Percentiles rank a stretch among this genome's conserved stretches.
These are phyloP conservation scores for Teratosphaeria viscida DNA, from an alignment of 2,329 filamentous ascomycete genomes.

Conservation along the genomic window DNA sequence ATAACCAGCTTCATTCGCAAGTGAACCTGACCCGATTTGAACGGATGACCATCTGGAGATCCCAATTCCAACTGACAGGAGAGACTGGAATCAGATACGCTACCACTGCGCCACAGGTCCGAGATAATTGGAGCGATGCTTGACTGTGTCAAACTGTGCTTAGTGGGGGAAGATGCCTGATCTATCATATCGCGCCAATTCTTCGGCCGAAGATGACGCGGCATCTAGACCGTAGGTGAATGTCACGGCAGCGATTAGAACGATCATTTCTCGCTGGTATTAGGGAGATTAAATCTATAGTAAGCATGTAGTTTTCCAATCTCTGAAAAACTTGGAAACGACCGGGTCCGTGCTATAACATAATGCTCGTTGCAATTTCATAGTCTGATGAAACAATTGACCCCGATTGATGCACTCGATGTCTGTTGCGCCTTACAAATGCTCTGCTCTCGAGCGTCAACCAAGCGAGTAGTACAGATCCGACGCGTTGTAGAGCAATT, in stretches of 20 bases:
- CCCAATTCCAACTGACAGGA: background rate
- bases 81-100: conserved; percentile 11
- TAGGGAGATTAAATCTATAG: no score
- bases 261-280: no score
- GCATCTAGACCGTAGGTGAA: no score
- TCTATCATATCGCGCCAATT: no score
- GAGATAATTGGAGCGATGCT: background rate
- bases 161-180: background rate
- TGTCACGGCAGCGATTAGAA: no score
- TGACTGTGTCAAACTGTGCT: background rate
- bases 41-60: conserved; percentile 9
- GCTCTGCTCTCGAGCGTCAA: background rate
- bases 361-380: no score
- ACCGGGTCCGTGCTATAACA: no score
- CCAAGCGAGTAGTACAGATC: background rate
- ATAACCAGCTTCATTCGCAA: background rate
- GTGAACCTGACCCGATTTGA: conserved; percentile 8
- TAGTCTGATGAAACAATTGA: no score
- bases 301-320: no score
- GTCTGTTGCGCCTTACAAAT: no score
- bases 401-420: no score
- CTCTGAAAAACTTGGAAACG: no score
- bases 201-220: background rate
- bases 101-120: conserved; percentile 8
- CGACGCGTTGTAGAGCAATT: background rate